Evolutionary conservation across 2,329 filamentous ascomycete genomes (phyloP), one percentile per base, ranked within the genome.

Genomic region (Oidium heveae): DNA sequence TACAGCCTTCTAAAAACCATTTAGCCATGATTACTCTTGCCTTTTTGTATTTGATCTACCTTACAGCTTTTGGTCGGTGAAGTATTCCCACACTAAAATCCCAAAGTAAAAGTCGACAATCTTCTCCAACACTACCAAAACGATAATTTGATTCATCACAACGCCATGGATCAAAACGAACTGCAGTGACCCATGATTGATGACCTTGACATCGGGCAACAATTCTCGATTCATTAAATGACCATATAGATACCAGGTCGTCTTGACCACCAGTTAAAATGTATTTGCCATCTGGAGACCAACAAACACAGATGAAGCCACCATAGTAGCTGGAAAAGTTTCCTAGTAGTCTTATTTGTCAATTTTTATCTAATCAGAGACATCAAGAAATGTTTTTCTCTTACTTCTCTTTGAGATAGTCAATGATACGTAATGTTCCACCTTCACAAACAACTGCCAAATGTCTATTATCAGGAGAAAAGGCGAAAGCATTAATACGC

Each of bases 71-170:
- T 20, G 91, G 89, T 57, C 88, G 77, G 67, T 93, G 85, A 62
- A 98, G 73, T 89, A 96, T 96, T 61, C 87, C 87, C 44, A 94
- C 86, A 60, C 82, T 94, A 66, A 98, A 98, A 70, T 98, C 91
- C 91, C 91, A 98, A 13, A 98, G 71, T 56, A 94, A 77, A 18
- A 98, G 71, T 56, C 87, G 76, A 62, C 88, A 86, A 66, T 98
- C 91, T 65, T 96, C 89, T 15, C 89, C 91, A 0, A 98, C 89
- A 62, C 86, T 94, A 33, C 91, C 91, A 63, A 98, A 94, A 1
- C 91, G 79, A 68, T 98, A 98, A 62, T 86, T 96, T 61, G 84
- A 79, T 65, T 94, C 86, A 64, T 98, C 91, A 64, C 91, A 98
- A 58, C 88, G 77, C 91, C 91, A 98, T 0, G 87, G 87, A 66